Base-by-base conservation (phyloP, 2,329 filamentous ascomycete species). In the Berkeleyomyces rouxiae region DNA sequence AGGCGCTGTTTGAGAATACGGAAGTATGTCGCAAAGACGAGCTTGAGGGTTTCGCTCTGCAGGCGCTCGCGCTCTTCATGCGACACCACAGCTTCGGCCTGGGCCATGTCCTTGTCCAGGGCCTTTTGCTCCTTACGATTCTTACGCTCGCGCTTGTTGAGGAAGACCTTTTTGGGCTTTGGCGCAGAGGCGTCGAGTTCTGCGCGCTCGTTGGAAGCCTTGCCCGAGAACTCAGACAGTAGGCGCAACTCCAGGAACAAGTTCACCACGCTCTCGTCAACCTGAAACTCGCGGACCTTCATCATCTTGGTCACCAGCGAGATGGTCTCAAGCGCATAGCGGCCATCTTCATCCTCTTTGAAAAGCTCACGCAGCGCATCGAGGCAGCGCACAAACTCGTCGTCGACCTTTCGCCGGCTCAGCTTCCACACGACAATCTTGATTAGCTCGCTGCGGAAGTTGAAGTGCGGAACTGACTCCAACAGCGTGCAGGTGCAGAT, bases 11-110 rank as follows among this genome's bases (percentile, higher is more conserved):
- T 97, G 51, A 99, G 77, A 62, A 97, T 92, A 61, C 91, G 86
- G 74, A 99, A 97, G 76, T 99, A 99, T 1, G 85, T 87, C 13
- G 88, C 88, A 71, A 99, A 99, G 9, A 99, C 93, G 64, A 96
- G 80, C 75, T 97, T 99, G 60, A 99, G 76, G 1, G 91, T 96
- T 74, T 99, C 95, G 4, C 90, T 87, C 73, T 99, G 93, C 80
- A 95, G 93, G 68, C 86, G 84, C 70, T 97, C 93, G 60, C 89
- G 83, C 73, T 96, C 90, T 72, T 99, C 92, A 70, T 96, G 88
- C 67, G 85, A 88, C 65, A 97, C 92, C 3, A 88, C 79, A 1
- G 93, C 93, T 71, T 97, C 91, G 1, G 93, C 92, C 69, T 92
- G 85, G 55, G 85, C 85, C 86, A 99, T 90, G 69, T 97, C 92